phyloP scores from a whole-genome alignment of 371 early-diverging fungal genomes.

The Apophysomyces ossiformis region DNA sequence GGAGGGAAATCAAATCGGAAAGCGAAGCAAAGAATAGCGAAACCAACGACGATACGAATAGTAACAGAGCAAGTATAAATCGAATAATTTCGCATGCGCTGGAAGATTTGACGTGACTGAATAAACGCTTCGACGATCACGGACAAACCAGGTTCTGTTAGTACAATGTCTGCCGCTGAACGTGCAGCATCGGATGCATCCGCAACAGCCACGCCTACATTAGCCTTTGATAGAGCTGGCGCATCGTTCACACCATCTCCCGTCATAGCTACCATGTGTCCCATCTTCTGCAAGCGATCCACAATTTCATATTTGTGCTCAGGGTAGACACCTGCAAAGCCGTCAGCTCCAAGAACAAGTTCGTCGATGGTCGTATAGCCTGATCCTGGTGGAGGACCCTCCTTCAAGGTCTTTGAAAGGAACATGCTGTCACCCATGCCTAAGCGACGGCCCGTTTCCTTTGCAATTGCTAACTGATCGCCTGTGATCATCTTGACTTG shows the following conservation, averaged over 20 bases:
- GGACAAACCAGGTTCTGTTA: conserved; percentile 79
- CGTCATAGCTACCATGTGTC: conserved; percentile 87
- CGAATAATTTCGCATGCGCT: conserved; percentile 69
- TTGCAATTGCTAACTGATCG: conserved; percentile 91
- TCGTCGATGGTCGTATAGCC: conserved; percentile 83
- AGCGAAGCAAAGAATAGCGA: conserved; percentile 59
- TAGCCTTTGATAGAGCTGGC: conserved; percentile 88
- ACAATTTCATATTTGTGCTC: conserved; percentile 96
- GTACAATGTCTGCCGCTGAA: conserved; percentile 77
- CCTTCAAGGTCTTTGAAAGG: conserved; percentile 75
- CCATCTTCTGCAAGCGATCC: conserved; percentile 81
- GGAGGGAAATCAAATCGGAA: conserved; percentile 67
- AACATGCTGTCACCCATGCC: conserved; percentile 77
- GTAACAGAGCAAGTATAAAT: conserved; percentile 67
- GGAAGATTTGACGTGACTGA: conserved; percentile 71
- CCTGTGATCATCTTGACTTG: conserved; percentile 96
- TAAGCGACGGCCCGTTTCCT: conserved; percentile 80
- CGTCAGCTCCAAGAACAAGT: conserved; percentile 77
- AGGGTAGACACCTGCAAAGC: conserved; percentile 91
- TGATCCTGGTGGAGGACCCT: conserved; percentile 67
- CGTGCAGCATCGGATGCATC: conserved; percentile 79
- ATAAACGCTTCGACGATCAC: conserved; percentile 71
- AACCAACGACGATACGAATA: conserved; percentile 64
- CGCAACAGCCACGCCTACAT: conserved; percentile 84
- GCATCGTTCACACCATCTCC: conserved; percentile 98